A percentile compares a stretch with the other conserved stretches of the same genome.
These are phyloP conservation scores for Thelonectria discophora DNA, from an alignment of 2,329 filamentous ascomycete species.

Conservation along the genomic window DNA sequence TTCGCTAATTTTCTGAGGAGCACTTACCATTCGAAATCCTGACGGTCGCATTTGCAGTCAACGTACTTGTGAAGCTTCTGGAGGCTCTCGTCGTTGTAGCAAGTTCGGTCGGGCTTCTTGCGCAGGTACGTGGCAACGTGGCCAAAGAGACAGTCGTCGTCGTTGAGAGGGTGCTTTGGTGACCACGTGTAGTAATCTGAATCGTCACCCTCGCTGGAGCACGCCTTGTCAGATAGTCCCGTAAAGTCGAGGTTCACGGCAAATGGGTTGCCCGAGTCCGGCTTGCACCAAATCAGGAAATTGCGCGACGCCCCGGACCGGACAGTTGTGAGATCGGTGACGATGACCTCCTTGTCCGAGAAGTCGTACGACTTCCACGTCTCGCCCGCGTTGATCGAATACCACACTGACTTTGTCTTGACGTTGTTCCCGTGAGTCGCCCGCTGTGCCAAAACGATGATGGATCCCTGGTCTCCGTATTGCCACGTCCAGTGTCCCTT, in stretches of 20 bases:
- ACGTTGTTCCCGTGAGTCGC: conserved; percentile 72
- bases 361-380: conserved; percentile 84
- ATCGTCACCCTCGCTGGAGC: conserved; percentile 69
- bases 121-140: conserved; percentile 90
- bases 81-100: conserved; percentile 82
- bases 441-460: conserved; percentile 86
- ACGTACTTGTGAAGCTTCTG: conserved; percentile 75
- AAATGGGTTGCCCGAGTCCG: conserved; percentile 64
- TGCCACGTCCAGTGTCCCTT: conserved; percentile 94
- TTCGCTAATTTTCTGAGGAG: not conserved
- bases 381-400: conserved; percentile 82
- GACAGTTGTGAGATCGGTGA: conserved; percentile 86
- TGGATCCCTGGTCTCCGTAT: conserved; percentile 92
- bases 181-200: conserved; percentile 87
- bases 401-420: conserved; percentile 74
- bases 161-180: conserved; percentile 81
- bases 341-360: conserved; percentile 72
- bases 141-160: conserved; percentile 89
- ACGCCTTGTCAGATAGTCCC: conserved; percentile 77
- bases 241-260: conserved; percentile 91
- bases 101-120: conserved; percentile 81
- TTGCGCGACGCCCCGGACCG: conserved; percentile 89
- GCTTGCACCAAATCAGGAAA: conserved; percentile 87
- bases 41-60: conserved; percentile 84
- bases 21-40: conserved; percentile 91